These are phyloP conservation scores for Xylariaceae sp. DNA, from an alignment of 2,329 filamentous ascomycete species.

Conservation along the genomic window DNA sequence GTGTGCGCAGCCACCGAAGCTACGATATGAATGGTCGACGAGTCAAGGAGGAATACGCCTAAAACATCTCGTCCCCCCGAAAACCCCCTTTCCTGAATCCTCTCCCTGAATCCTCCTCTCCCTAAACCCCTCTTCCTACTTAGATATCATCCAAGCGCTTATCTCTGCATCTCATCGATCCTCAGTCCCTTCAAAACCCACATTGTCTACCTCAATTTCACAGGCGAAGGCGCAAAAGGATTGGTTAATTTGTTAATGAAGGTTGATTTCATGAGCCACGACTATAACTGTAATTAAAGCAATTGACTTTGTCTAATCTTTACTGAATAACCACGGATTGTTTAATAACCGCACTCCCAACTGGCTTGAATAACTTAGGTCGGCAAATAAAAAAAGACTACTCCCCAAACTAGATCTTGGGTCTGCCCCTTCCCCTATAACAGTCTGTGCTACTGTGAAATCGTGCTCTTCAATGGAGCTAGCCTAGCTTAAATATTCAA, in stretches of 20 bases:
- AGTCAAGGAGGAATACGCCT: constrained; percentile 67
- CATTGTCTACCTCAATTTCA: too few relatives aligned
- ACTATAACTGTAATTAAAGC: too few relatives aligned
- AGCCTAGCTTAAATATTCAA: too few relatives aligned
- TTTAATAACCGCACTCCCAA: neutral
- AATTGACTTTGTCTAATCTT: too few relatives aligned
- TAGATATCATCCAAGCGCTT: neutral
- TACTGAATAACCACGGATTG: neutral
- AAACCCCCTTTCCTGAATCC: neutral
- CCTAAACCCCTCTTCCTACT: neutral
- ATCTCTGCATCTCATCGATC: too few relatives aligned
- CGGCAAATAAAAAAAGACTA: neutral
- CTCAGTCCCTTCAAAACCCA: neutral
- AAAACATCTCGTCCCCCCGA: too few relatives aligned
- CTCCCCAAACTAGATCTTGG: neutral
- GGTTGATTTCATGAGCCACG: too few relatives aligned
- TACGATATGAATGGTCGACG: constrained; percentile 52
- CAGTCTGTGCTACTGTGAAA: too few relatives aligned
- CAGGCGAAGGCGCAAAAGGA: too few relatives aligned
- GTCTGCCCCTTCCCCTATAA: neutral
- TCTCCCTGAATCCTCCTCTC: neutral
- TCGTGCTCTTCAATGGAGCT: too few relatives aligned
- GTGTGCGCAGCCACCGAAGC: constrained; percentile 47
- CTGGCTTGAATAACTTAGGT: neutral
- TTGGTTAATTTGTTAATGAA: too few relatives aligned